Conservation (phyloP, 179 eudicot genomes). For the Camellia oleifera region DNA sequence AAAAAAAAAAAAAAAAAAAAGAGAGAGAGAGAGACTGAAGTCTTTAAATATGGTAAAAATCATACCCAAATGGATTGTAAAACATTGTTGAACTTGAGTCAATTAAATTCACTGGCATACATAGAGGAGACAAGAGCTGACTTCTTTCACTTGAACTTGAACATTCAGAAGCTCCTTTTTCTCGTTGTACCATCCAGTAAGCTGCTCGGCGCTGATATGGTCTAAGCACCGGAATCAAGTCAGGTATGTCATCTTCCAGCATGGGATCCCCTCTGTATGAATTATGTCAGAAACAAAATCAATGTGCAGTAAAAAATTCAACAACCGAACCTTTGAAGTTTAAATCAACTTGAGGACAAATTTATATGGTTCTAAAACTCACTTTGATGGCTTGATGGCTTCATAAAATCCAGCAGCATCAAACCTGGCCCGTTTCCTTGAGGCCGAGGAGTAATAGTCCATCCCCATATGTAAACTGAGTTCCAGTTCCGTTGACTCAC, state of each 20-base stretch:
- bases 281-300: not conserved
- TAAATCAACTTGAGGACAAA: not conserved
- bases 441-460: conserved; percentile 22
- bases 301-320: not conserved
- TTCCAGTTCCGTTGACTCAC: conserved; percentile 24
- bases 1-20: too few relatives aligned
- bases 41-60: not conserved
- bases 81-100: conserved; percentile 64
- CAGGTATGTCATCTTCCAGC: conserved; percentile 67
- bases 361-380: conserved; percentile 29
- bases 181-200: conserved; percentile 92
- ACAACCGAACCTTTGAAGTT: conserved; percentile 11
- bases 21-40: not conserved
- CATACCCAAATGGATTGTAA: conserved; percentile 92
- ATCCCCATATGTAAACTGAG: conserved; percentile 18
- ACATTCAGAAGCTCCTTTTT: conserved; percentile 48
- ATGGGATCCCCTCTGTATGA: conserved; percentile 59
- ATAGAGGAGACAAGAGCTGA: conserved; percentile 59
- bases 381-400: conserved; percentile 94
- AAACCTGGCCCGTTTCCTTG: conserved; percentile 45
- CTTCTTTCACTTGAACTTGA: conserved; percentile 29
- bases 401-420: conserved; percentile 86
- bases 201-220: conserved; percentile 98
- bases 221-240: conserved; percentile 84
- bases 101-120: conserved; percentile 65